Conservation (phyloP, 2,329 filamentous ascomycete species). For the Penicillium fuscoglaucum region DNA sequence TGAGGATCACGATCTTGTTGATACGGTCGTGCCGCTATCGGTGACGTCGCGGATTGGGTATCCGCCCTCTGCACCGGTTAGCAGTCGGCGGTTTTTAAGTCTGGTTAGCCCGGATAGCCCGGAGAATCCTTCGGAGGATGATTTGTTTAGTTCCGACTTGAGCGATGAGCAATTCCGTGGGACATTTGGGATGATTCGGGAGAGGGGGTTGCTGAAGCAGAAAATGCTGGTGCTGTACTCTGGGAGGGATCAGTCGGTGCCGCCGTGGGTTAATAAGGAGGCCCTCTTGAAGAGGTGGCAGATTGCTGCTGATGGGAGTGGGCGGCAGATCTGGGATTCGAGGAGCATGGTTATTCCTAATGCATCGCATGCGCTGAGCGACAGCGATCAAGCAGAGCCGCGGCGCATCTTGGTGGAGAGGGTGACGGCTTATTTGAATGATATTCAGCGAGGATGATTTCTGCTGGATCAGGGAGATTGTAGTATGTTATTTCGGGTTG, state of each 20-base stretch:
- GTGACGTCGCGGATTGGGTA: conserved; percentile 33
- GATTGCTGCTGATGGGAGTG: conserved; percentile 36
- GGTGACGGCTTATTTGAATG: conserved; percentile 53
- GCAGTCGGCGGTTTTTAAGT: conserved; percentile 58
- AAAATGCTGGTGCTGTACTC: conserved; percentile 48
- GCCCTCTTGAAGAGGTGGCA: conserved; percentile 44
- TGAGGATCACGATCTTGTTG: conserved; percentile 24
- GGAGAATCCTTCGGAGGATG: conserved; percentile 68
- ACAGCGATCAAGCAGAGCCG: conserved; percentile 40
- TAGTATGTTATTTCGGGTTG: background rate
- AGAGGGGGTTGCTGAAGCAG: conserved; percentile 36
- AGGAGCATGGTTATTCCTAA: conserved; percentile 49
- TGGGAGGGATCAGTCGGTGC: conserved; percentile 47
- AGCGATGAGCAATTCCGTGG: conserved; percentile 55
- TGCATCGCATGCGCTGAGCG: conserved; percentile 37
- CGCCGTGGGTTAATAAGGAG: conserved; percentile 47
- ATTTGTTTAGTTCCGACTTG: conserved; percentile 79
- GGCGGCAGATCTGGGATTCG: conserved; percentile 45
- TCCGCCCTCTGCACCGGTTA: conserved; percentile 46
- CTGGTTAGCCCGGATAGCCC: conserved; percentile 54
- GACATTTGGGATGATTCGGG: conserved; percentile 60
- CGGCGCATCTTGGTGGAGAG: conserved; percentile 51
- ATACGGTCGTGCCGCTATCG: conserved; percentile 33
- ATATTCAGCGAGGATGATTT: conserved; percentile 17
- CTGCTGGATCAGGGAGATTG: background rate